Conservation (phyloP, 768 basidiomycete genomes). For the Xanthoconium purpureum region DNA sequence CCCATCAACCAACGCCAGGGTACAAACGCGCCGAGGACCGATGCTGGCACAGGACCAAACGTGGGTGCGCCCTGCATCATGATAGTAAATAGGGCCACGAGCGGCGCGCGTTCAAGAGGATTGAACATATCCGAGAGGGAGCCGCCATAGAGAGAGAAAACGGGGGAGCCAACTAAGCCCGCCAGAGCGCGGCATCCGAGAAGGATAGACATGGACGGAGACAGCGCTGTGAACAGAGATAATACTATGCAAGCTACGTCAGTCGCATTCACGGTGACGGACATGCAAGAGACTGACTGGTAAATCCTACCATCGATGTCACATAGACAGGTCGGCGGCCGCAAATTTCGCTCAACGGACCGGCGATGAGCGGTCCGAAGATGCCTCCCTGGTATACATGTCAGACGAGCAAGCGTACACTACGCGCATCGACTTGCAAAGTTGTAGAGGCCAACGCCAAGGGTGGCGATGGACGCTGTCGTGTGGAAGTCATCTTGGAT, state of each 20-base stretch:
- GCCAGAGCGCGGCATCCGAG: conserved; percentile 20
- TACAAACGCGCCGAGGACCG: conserved; percentile 17
- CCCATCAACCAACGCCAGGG: conserved; percentile 29
- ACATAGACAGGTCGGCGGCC: conserved; percentile 26
- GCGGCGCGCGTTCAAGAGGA: conserved; percentile 26
- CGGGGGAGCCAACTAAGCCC: conserved; percentile 23
- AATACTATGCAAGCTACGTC: conserved; percentile 19
- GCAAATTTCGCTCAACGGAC: conserved; percentile 26
- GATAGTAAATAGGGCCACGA: conserved; percentile 30
- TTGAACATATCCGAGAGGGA: conserved; percentile 30
- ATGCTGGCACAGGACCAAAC: conserved; percentile 27
- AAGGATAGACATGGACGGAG: conserved; percentile 21
- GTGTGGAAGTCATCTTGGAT: conserved; percentile 23
- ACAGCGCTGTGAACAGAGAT: conserved; percentile 21
- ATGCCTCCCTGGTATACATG: conserved; percentile 16
- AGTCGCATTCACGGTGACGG: neutral
- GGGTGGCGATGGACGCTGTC: conserved; percentile 21
- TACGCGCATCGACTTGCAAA: conserved; percentile 16
- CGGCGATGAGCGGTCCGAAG: conserved; percentile 26
- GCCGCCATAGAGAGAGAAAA: conserved; percentile 31
- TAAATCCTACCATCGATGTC: conserved; percentile 20
- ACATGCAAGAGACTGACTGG: conserved; percentile 11
- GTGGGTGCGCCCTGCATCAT: conserved; percentile 31
- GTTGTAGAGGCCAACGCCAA: conserved; percentile 26
- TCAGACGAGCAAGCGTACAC: neutral